Percentiles rank a stretch among this genome's conserved stretches.
These are phyloP conservation scores for Epichloe bromicola DNA, from an alignment of 2,329 filamentous ascomycete species.

Conservation along the genomic window DNA sequence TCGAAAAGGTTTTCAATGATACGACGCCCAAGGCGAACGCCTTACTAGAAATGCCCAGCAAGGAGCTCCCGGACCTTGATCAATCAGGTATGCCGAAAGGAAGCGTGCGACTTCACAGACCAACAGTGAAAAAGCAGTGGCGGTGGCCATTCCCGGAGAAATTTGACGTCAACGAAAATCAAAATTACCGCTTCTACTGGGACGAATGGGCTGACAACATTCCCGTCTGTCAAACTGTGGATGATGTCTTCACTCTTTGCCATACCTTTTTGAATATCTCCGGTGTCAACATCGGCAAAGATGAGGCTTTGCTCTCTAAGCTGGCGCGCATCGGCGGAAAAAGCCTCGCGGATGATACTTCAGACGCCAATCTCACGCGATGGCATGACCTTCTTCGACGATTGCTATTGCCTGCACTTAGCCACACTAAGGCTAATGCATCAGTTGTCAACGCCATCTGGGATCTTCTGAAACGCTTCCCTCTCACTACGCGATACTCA, in stretches of 20 bases:
- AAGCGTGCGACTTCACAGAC: slow-evolving; percentile 46
- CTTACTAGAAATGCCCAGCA: slow-evolving; percentile 26
- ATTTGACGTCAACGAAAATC: slow-evolving; percentile 59
- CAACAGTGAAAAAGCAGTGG: slow-evolving; percentile 51
- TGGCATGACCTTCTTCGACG: slow-evolving; percentile 80
- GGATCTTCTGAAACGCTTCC: slow-evolving; percentile 66
- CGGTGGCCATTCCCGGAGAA: slow-evolving; percentile 79
- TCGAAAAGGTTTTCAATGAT: slow-evolving; percentile 57
- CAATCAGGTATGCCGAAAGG: slow-evolving; percentile 58
- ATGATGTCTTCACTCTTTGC: slow-evolving; percentile 82
- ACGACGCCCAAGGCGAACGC: slow-evolving; percentile 23
- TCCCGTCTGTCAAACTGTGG: slow-evolving; percentile 77
- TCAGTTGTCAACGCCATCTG: slow-evolving; percentile 78
- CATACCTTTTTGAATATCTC: slow-evolving; percentile 74
- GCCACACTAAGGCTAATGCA: slow-evolving; percentile 73
- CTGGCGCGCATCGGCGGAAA: slow-evolving; percentile 73
- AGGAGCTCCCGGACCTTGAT: slow-evolving; percentile 39
- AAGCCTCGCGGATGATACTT: slow-evolving; percentile 58
- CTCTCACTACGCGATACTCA: slow-evolving; percentile 63
- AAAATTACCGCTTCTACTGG: slow-evolving; percentile 90
- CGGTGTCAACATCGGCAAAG: slow-evolving; percentile 80
- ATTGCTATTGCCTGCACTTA: slow-evolving; percentile 76
- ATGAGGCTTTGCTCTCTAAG: slow-evolving; percentile 65
- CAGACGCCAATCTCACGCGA: slow-evolving; percentile 55
- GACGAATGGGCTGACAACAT: slow-evolving; percentile 94